phyloP scores from a whole-genome alignment of 2,329 filamentous ascomycete species.

The Fusarium redolens region DNA sequence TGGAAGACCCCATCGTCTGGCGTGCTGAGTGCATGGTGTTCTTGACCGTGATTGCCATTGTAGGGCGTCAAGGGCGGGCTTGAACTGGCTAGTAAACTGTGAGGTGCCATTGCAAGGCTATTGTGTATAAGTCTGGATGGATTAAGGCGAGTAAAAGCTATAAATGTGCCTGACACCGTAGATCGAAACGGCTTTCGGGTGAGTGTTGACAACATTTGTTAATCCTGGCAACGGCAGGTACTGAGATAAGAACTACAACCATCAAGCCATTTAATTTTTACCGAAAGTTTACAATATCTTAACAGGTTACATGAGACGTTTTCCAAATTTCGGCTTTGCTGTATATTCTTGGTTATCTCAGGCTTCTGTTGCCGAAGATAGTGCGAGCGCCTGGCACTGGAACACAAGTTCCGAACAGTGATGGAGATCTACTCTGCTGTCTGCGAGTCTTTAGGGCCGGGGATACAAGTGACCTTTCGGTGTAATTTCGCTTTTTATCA shows the following conservation, averaged over 20 bases:
- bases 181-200: neutral
- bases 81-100: neutral
- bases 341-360: rapidly evolving
- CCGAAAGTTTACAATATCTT: no score
- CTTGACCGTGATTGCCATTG: neutral
- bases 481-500: no score
- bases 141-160: neutral
- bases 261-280: no score
- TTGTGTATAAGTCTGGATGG: neutral
- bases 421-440: no score
- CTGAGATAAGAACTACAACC: neutral
- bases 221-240: rapidly evolving
- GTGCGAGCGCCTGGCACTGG: neutral
- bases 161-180: neutral
- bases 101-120: neutral
- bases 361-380: neutral
- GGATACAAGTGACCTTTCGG: no score
- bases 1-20: neutral
- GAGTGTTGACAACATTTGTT: neutral
- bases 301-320: neutral
- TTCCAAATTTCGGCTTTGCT: neutral
- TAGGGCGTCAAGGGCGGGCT: neutral
- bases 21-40: neutral
- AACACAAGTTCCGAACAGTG: no score
- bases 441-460: no score